Evolutionary conservation across 2,329 filamentous ascomycete species (phyloP).

Genomic region (Chaetomium olivaceum): DNA sequence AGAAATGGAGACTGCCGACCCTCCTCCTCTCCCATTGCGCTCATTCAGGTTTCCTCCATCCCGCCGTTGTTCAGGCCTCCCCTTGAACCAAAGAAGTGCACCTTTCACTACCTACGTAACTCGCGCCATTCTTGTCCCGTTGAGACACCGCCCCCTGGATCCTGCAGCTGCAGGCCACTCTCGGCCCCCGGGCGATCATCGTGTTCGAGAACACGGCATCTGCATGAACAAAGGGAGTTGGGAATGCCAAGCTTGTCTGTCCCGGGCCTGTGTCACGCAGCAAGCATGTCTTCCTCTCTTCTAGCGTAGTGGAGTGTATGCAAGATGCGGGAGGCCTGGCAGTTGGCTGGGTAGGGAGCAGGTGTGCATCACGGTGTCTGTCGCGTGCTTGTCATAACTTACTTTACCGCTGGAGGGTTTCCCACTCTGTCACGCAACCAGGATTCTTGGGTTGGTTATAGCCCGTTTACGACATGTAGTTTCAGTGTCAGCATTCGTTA

Average conservation of each 20-base stretch:
- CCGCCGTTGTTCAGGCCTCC: background rate
- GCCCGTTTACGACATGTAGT: background rate
- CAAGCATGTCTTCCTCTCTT: background rate
- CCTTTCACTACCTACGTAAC: too few relatives aligned
- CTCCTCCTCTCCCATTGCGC: background rate
- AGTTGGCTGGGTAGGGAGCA: too few relatives aligned
- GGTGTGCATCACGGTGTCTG: background rate
- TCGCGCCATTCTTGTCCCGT: background rate
- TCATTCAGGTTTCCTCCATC: background rate
- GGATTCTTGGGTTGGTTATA: background rate
- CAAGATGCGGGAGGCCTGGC: background rate
- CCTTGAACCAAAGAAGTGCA: background rate
- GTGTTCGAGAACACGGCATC: constrained; percentile 16
- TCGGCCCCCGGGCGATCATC: constrained; percentile 17
- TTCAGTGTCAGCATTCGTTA: background rate
- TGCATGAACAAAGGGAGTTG: constrained; percentile 12
- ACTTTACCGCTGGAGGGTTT: background rate
- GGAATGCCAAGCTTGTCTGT: constrained; percentile 14
- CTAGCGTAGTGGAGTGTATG: background rate
- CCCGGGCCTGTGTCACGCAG: constrained; percentile 1
- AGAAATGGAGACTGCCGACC: background rate
- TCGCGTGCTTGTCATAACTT: background rate
- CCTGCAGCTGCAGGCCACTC: constrained; percentile 10
- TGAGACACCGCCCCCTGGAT: constrained; percentile 10
- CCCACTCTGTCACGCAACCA: background rate